Evolutionary conservation across 768 basidiomycete species (phyloP).

Genomic region (Pleurotus salmoneostramineus): DNA sequence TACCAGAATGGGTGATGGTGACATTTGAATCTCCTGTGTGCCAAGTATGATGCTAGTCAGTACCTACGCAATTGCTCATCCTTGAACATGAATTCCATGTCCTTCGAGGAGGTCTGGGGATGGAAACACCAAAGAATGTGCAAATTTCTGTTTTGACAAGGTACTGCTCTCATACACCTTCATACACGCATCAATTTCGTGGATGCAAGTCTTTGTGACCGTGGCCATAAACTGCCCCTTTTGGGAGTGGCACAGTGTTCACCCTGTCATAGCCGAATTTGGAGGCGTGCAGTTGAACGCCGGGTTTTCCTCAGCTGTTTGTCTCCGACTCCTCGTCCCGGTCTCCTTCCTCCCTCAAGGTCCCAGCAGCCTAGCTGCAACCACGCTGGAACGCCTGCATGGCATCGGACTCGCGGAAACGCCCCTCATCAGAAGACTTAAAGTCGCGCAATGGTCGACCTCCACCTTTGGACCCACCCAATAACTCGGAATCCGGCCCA

Average conservation of each 20-base stretch:
- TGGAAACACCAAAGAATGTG: no score
- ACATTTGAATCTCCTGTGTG: no score
- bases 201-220: background rate
- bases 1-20: no score
- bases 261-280: slow-evolving; percentile 1
- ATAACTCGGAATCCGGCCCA: slow-evolving; percentile 28
- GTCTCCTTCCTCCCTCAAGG: background rate
- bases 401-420: slow-evolving; percentile 32
- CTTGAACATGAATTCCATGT: no score
- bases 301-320: background rate
- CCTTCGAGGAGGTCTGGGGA: no score
- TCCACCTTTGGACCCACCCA: slow-evolving; percentile 31
- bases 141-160: background rate
- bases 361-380: background rate
- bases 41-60: no score
- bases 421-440: slow-evolving; percentile 20
- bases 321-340: background rate
- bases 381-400: slow-evolving; percentile 18
- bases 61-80: no score
- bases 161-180: no score
- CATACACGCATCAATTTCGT: no score
- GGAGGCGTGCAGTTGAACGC: background rate
- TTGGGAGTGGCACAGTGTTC: background rate
- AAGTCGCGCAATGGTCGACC: slow-evolving; percentile 32
- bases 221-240: background rate